Base-by-base conservation (phyloP, 495 filamentous ascomycete genomes). In the Aspergillus taichungensis region DNA sequence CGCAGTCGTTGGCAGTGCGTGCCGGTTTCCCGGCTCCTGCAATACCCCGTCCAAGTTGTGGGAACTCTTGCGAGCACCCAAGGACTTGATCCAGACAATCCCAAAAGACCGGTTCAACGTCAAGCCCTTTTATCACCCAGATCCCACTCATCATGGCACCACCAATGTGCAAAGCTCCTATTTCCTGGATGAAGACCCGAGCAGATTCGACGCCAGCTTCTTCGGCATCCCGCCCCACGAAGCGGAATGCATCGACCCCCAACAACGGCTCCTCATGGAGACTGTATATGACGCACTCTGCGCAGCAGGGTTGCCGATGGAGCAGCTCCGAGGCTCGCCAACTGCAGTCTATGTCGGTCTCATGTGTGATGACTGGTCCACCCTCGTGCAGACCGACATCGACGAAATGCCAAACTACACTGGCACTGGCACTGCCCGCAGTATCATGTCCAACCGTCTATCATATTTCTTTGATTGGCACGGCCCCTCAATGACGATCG, bases 251-350 rank as follows among this genome's bases (percentile, higher is more conserved):
- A 73, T 76, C 13, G 73, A 76, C 40, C 73, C 73, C 1, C 70
- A 75, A 36, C 72, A 75, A 29, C 61, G 71, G 4, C 52, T 82
- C 10, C 57, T 80, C 4, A 61, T 85, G 0, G 81, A 84, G 49
- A 63, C 63, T 0, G 72, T 75, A n/a, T 84, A 82, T 40, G 79
- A 85, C 46, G 68, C 68, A 0, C 49, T 85, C 1, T 80, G 84
- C 46, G 68, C 68, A 35, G 74, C 64, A 2, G 75, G 73, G 5
- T 50, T 71, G 6, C 47, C 66, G 0, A 54, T 75, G 24, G 55
- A 70, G 30, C 42, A 44, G 3, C 44, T 78, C n/a, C 53, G 69
- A 24, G 77, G 76, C 8, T 67, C 69, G 1, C 53, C 75, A 30
- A 79, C 75, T 2, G 68, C 63, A 6, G 72, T 75, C 6, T 80